These are phyloP conservation scores for Penicillium paneum DNA, from an alignment of 2,329 filamentous ascomycete species.

Conservation along the genomic window DNA sequence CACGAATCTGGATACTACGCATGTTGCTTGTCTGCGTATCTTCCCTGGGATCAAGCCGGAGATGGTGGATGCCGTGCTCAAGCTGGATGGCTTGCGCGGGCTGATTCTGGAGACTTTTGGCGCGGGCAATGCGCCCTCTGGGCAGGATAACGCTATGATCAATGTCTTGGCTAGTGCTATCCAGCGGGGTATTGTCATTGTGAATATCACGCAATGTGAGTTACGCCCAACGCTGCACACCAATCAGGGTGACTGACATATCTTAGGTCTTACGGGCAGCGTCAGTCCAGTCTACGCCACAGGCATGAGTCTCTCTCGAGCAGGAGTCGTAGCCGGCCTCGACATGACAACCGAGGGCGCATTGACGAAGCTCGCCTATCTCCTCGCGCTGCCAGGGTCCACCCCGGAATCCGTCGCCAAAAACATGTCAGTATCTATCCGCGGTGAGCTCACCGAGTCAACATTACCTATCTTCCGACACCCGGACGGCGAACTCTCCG, in stretches of 20 bases:
- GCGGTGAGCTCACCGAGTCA: constrained; percentile 81
- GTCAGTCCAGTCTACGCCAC: constrained; percentile 76
- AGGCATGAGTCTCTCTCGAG: constrained; percentile 71
- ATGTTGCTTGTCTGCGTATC: constrained; percentile 83
- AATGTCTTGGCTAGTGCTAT: constrained; percentile 75
- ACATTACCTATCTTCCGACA: constrained; percentile 72
- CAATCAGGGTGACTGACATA: constrained; percentile 36
- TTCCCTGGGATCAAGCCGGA: constrained; percentile 92
- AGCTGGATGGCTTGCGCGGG: constrained; percentile 71
- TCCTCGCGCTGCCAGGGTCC: constrained; percentile 67
- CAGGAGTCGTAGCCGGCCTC: constrained; percentile 83
- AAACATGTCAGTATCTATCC: constrained; percentile 70
- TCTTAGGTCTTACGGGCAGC: constrained; percentile 58
- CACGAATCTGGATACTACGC: constrained; percentile 74
- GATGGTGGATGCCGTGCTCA: constrained; percentile 83
- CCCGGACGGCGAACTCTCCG: constrained; percentile 58
- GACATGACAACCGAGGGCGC: constrained; percentile 89
- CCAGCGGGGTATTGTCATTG: constrained; percentile 74
- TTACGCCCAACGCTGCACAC: constrained; percentile 34
- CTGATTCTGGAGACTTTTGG: constrained; percentile 89
- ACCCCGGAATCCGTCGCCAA: constrained; percentile 63
- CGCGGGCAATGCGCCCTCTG: constrained; percentile 84
- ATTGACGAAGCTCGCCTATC: constrained; percentile 83
- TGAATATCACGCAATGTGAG: constrained; percentile 88
- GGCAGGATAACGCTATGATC: constrained; percentile 73